A percentile compares a stretch with the other conserved stretches of the same genome.
phyloP scores from a whole-genome alignment of 2,329 filamentous ascomycete genomes.

The Colletotrichum sp. region DNA sequence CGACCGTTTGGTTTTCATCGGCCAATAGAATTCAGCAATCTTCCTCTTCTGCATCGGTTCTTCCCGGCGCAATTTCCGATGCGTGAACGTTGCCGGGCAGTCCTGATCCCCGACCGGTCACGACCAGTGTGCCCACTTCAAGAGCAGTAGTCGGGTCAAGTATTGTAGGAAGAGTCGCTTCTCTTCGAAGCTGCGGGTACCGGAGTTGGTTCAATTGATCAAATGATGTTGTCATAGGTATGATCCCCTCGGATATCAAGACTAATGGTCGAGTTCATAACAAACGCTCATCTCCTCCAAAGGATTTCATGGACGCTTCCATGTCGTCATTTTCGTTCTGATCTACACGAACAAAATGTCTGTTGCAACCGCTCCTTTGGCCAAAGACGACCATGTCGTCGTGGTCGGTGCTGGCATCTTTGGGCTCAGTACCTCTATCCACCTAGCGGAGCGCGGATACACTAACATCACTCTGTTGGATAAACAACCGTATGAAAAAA shows the following conservation, averaged over 20 bases:
- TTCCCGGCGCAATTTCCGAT: background rate
- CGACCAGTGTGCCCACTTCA: background rate
- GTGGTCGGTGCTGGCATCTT: background rate
- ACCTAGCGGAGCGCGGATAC: slow-evolving; percentile 40
- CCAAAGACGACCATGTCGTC: background rate
- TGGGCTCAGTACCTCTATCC: background rate
- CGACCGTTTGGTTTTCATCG: background rate
- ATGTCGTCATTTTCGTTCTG: background rate
- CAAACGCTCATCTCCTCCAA: background rate
- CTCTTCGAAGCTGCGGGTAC: background rate
- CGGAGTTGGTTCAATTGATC: rapidly evolving
- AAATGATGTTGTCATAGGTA: background rate
- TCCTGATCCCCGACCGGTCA: background rate
- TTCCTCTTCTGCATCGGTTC: background rate
- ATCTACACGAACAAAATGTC: background rate
- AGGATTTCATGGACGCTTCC: rapidly evolving
- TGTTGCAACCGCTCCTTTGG: background rate
- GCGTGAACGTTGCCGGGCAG: background rate
- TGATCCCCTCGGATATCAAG: background rate
- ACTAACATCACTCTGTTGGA: slow-evolving; percentile 52
- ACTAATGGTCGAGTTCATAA: background rate
- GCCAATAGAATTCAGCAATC: background rate
- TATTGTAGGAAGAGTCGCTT: background rate
- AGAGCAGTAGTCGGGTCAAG: background rate
- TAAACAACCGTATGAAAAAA: slow-evolving; percentile 43